These are phyloP conservation scores for Wickerhamomyces tratensis DNA, from an alignment of 805 yeast species.

Conservation along the genomic window DNA sequence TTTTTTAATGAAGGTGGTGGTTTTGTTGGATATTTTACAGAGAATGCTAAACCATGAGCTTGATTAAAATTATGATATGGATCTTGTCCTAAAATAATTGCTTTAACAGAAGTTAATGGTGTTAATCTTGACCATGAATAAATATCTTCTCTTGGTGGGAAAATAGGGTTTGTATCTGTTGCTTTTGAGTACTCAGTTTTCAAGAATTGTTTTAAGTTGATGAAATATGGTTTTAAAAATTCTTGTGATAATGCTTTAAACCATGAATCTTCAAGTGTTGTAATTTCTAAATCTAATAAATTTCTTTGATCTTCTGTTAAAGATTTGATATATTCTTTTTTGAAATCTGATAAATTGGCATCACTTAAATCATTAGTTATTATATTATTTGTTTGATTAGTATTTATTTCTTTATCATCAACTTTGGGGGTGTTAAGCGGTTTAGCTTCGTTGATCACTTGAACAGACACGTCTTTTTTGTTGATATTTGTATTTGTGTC, in stretches of 20 bases:
- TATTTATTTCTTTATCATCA: no score
- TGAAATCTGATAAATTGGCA: conserved; percentile 12
- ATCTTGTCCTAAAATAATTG: conserved; percentile 87
- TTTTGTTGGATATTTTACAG: conserved; percentile 74
- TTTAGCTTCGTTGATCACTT: no score
- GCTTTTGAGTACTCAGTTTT: conserved; percentile 33
- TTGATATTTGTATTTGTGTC: neutral
- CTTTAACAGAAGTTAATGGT: conserved; percentile 63
- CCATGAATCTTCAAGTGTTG: conserved; percentile 73
- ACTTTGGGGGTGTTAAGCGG: no score
- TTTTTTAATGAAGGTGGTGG: conserved; percentile 86
- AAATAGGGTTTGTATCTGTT: conserved; percentile 31
- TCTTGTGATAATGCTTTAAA: conserved; percentile 57
- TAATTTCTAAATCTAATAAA: conserved; percentile 57
- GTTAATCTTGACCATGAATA: conserved; percentile 91
- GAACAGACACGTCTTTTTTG: no score
- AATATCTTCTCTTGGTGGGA: conserved; percentile 70
- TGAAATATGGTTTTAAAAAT: conserved; percentile 77
- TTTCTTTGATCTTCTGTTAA: conserved; percentile 37
- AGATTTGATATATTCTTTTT: conserved; percentile 37
- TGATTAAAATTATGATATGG: conserved; percentile 91
- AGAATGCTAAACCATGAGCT: conserved; percentile 95
- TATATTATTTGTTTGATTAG: no score
- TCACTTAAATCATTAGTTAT: no score
- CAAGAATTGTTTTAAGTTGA: conserved; percentile 60